A percentile compares a stretch with the other conserved stretches of the same genome.
Evolutionary conservation across 306 rosid species (phyloP).

Genomic region (Rubus idaeus): DNA sequence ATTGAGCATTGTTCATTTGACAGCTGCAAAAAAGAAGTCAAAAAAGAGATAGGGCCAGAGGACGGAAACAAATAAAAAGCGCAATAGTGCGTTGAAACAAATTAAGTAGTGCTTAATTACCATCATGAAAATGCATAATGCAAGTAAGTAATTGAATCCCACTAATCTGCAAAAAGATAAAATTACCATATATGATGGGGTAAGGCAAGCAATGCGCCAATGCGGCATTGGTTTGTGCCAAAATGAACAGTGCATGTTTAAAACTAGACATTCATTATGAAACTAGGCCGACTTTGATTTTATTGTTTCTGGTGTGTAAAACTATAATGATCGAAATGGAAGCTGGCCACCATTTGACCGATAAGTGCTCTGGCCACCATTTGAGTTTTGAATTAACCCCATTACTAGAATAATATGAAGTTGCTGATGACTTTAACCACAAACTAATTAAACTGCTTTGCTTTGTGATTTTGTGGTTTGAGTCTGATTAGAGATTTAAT

Average conservation of each 20-base stretch:
- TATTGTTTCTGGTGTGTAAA: not conserved
- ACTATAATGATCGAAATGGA: not conserved
- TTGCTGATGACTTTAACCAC: slow-evolving; percentile 6
- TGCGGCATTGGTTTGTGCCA: not conserved
- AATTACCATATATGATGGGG: not conserved
- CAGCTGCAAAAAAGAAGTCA: not conserved
- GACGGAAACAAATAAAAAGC: slow-evolving; percentile 23
- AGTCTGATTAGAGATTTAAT: not conserved
- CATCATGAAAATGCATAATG: not conserved
- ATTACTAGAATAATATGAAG: not conserved
- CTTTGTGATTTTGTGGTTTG: not conserved
- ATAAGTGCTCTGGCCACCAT: slow-evolving; percentile 12
- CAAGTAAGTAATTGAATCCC: not conserved
- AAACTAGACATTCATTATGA: not conserved
- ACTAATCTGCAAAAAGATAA: not conserved
- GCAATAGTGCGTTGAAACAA: slow-evolving; percentile 40
- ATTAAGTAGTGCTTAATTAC: not conserved
- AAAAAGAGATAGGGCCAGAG: not conserved
- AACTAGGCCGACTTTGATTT: not conserved
- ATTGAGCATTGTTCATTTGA: not conserved
- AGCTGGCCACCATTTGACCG: not conserved
- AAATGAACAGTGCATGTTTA: not conserved
- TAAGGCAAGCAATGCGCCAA: not conserved
- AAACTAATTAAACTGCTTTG: not conserved
- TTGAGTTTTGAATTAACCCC: not conserved